phyloP scores from a whole-genome alignment of 1,284 basidiomycete species.

The Agroathelia rolfsii region DNA sequence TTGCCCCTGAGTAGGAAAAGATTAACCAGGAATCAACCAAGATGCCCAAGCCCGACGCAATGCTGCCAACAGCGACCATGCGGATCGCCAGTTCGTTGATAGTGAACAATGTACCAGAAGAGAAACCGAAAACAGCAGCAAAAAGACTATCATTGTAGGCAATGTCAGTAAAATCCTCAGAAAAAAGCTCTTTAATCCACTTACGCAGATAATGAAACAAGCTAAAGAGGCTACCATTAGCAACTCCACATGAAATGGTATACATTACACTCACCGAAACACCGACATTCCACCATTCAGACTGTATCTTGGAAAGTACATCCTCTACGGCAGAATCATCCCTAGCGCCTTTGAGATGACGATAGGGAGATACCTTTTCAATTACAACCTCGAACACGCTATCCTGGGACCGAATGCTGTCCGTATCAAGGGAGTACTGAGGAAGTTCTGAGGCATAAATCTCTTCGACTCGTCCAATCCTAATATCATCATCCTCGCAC shows the following conservation, averaged over 20 bases:
- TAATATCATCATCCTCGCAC: no score
- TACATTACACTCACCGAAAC: conserved; percentile 25
- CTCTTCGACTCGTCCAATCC: no score
- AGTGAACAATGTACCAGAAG: conserved; percentile 36
- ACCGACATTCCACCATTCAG: conserved; percentile 44
- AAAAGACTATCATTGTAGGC: conserved; percentile 27
- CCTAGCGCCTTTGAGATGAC: conserved; percentile 37
- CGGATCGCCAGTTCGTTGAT: conserved; percentile 33
- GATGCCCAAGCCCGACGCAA: conserved; percentile 53
- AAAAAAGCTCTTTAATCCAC: conserved; percentile 8
- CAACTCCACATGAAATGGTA: background rate
- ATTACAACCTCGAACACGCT: no score
- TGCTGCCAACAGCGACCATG: conserved; percentile 43
- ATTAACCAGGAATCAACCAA: conserved; percentile 53
- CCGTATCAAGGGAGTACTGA: no score
- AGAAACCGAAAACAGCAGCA: conserved; percentile 51
- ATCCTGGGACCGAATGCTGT: no score
- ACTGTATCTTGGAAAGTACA: conserved; percentile 24
- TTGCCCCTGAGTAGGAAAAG: conserved; percentile 39
- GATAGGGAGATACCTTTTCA: no score
- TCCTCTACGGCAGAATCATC: conserved; percentile 39
- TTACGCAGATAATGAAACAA: conserved; percentile 43
- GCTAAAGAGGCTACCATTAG: conserved; percentile 19
- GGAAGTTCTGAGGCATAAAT: no score
- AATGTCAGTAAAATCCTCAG: conserved; percentile 5